Evolutionary conservation across 2,329 filamentous ascomycete species (phyloP).

Genomic region (Botrytis fabae): DNA sequence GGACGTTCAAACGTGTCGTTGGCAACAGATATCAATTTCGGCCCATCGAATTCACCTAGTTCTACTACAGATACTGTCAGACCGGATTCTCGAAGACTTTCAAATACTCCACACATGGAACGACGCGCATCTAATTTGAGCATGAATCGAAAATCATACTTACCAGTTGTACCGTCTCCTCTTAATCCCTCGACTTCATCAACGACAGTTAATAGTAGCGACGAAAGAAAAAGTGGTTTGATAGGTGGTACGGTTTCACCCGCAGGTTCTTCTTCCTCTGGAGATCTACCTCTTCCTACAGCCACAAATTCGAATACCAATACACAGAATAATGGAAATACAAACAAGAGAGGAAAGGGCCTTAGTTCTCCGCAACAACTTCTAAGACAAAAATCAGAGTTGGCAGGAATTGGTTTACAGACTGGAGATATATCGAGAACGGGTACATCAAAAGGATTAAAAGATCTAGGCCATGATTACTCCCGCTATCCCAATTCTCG

Average conservation of each 20-base stretch:
- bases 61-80: constrained; percentile 14
- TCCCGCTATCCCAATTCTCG: constrained; percentile 37
- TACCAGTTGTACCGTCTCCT: constrained; percentile 39
- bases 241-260: constrained; percentile 22
- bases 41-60: not conserved
- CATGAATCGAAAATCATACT: constrained; percentile 32
- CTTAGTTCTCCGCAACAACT: constrained; percentile 30
- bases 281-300: constrained; percentile 20
- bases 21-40: constrained; percentile 3
- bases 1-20: constrained; percentile 24
- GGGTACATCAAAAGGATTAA: constrained; percentile 30
- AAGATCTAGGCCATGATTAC: constrained; percentile 39
- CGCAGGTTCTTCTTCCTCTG: constrained; percentile 30
- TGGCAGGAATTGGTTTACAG: constrained; percentile 21
- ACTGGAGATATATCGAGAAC: constrained; percentile 16
- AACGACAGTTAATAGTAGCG: constrained; percentile 25
- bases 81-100: constrained; percentile 10
- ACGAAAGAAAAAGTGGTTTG: constrained; percentile 21
- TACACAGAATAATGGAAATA: not conserved
- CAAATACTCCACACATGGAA: constrained; percentile 22
- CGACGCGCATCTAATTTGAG: constrained; percentile 22
- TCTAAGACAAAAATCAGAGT: constrained; percentile 30
- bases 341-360: constrained; percentile 22
- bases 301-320: constrained; percentile 21
- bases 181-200: constrained; percentile 35